Conservation (phyloP, 2,329 filamentous ascomycete species). For the Fusarium brachygibbosum region DNA sequence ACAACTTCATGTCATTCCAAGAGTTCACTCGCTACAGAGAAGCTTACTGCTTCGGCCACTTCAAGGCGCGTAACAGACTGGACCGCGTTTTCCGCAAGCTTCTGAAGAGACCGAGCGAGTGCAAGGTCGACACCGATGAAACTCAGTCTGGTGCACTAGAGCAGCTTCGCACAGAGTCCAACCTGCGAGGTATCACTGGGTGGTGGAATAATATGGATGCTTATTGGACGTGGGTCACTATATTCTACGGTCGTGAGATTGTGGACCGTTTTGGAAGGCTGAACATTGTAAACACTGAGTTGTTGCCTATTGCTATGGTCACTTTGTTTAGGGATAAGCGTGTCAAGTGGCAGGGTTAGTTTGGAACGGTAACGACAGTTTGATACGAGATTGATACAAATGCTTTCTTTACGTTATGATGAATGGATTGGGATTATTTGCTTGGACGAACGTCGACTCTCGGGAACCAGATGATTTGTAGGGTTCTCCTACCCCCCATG, state of each 20-base stretch:
- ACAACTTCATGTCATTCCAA: slow-evolving; percentile 60
- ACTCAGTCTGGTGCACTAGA: slow-evolving; percentile 42
- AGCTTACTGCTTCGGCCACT: slow-evolving; percentile 52
- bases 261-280: slow-evolving; percentile 60
- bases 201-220: slow-evolving; percentile 54
- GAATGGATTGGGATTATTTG: not conserved
- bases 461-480: too few species aligned
- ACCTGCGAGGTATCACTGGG: slow-evolving; percentile 40
- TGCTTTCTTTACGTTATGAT: not conserved
- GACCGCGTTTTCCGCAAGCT: slow-evolving; percentile 54
- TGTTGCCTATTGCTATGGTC: slow-evolving; percentile 64
- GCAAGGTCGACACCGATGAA: slow-evolving; percentile 47
- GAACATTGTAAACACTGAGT: slow-evolving; percentile 59
- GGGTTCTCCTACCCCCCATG: too few species aligned
- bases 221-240: slow-evolving; percentile 64
- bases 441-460: too few species aligned
- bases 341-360: slow-evolving; percentile 57
- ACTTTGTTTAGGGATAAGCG: slow-evolving; percentile 59
- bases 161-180: slow-evolving; percentile 35
- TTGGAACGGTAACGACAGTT: accelerated
- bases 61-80: slow-evolving; percentile 43
- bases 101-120: slow-evolving; percentile 51
- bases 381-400: not conserved
- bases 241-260: slow-evolving; percentile 61
- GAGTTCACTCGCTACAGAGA: slow-evolving; percentile 61